Percentiles rank a stretch among this genome's conserved stretches.
Evolutionary conservation across 352 stramenopile genomes (phyloP).

Genomic region (Pythium biforme): DNA sequence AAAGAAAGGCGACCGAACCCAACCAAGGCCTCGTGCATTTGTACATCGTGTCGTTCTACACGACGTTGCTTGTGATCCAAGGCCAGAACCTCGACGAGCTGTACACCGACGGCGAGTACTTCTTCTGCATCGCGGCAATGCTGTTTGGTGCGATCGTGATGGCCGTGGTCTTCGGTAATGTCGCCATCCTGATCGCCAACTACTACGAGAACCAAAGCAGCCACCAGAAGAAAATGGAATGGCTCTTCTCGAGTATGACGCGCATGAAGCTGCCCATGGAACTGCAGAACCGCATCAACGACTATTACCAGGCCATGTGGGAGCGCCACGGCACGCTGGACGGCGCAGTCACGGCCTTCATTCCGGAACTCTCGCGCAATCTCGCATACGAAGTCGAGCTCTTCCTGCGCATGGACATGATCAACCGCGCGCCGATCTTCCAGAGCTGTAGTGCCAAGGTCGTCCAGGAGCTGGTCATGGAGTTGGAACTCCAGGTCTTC

Average conservation of each 20-base stretch:
- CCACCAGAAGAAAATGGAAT: slow-evolving; percentile 88
- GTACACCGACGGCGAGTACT: slow-evolving; percentile 65
- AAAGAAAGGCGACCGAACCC: slow-evolving; percentile 37
- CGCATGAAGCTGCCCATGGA: slow-evolving; percentile 75
- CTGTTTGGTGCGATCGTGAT: slow-evolving; percentile 76
- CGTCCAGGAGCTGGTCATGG: slow-evolving; percentile 81
- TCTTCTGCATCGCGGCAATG: slow-evolving; percentile 71
- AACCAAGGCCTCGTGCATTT: slow-evolving; percentile 35
- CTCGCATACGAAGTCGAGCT: slow-evolving; percentile 82
- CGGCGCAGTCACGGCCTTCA: slow-evolving; percentile 70
- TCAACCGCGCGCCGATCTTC: slow-evolving; percentile 83
- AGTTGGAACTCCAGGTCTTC: slow-evolving; percentile 79
- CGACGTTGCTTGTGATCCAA: slow-evolving; percentile 72
- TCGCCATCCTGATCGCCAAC: slow-evolving; percentile 83
- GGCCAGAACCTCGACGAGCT: slow-evolving; percentile 67
- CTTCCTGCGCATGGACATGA: slow-evolving; percentile 86
- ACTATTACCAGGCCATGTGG: slow-evolving; percentile 88
- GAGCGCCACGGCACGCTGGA: slow-evolving; percentile 79
- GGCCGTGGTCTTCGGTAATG: slow-evolving; percentile 86
- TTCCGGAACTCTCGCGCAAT: slow-evolving; percentile 77
- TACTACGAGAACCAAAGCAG: slow-evolving; percentile 84
- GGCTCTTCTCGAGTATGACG: slow-evolving; percentile 82
- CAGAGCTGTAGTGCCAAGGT: slow-evolving; percentile 81
- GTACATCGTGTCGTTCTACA: slow-evolving; percentile 72
- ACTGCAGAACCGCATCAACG: slow-evolving; percentile 81